Evolutionary conservation across 352 stramenopile species (phyloP), one percentile per base, ranked within the genome.

Genomic region (Phytophthora ohioensis): DNA sequence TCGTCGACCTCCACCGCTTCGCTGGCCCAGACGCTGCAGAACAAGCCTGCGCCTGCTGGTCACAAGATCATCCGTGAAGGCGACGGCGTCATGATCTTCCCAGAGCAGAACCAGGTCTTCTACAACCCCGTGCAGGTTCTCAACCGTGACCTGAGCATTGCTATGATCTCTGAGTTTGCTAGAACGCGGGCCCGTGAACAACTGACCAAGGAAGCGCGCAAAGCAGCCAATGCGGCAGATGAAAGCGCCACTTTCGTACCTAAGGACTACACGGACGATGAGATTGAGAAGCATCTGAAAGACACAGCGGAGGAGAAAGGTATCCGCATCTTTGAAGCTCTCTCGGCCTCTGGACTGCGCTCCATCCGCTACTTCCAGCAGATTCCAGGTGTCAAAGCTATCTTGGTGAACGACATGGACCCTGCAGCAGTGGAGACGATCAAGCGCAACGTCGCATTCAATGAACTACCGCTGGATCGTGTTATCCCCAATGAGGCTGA

Each of bases 281-380:
- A 94, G 67, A 82, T 97, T 80, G 76, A 97, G 65, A 62, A 78
- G 72, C 59, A 94, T 70, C 48, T 95, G 51, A 21, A 65, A 52
- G 71, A 83, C 11, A 89, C 73, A 58, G 80, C 92, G 5, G 80
- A 91, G 67, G 88, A 64, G n/a, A 84, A 84, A 11, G 98, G 98
- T 27, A 92, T 99, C 47, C 87, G 88, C 43, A 98, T 99, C 67
- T 97, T 99, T 27, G 98, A 99, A 75, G 98, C 98, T 17, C 85
- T 99, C 13, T 97, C 98, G 13, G 98, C 98, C 15, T 99, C 98
- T 1, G 98, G 98, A 6, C 80, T 99, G 74, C 96, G 98, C 64
- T 99, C 97, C 8, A 97, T 99, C 57, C 94, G 98, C 54, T 99
- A 99, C 81, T 98, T 97, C 73, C 98, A 99, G 74, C 98, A 99